Evolutionary conservation across 495 filamentous ascomycete species (phyloP), one percentile per base, ranked within the genome.

Genomic region (Letharia columbiana): DNA sequence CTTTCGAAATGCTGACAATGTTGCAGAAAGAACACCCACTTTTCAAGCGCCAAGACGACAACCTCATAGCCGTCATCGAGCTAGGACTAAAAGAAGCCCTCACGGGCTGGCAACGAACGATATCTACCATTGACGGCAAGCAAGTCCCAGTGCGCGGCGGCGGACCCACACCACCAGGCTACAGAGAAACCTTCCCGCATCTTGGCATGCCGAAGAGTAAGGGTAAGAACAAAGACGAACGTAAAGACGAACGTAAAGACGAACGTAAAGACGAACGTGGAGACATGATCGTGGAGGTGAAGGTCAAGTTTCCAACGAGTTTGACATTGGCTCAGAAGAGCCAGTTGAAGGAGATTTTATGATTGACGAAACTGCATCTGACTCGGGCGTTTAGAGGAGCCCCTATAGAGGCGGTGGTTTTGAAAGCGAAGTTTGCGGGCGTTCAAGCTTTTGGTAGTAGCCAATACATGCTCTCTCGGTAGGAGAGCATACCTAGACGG

Each of bases 61-160:
- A 97, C 76, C 80, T 98, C 20, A 76, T 88, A 60, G 83, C 86
- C 63, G 87, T 82, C 1, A 80, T 98, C 70, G 87, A 92, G 3
- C 77, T 98, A 17, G 86, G 86, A 47, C 83, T 98, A n/a, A 97
- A 96, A 73, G 94, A 98, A 78, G 91, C 94, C n/a, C 79, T 98
- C 33, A 96, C 92, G 0, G 94, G 94, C 64, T 98, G 94, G 94
- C 84, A 86, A 67, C 86, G 89, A 44, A 93, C 90, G 47, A 82
- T 98, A 23, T 85, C 84, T n/a, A 98, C 95, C 13, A 97, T 98
- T 66, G 94, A 98, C 71, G 89, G 89, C 67, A 93, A 91, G 73
- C 86, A 89, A 65, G 76, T 98, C 66, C 82, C 78, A 41, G 83
- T 98, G 64, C 80, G 85, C 6, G 89, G 89, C 71, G 78, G 83